Conservation (phyloP, 257 asterid species). For the Rehmannia glutinosa region DNA sequence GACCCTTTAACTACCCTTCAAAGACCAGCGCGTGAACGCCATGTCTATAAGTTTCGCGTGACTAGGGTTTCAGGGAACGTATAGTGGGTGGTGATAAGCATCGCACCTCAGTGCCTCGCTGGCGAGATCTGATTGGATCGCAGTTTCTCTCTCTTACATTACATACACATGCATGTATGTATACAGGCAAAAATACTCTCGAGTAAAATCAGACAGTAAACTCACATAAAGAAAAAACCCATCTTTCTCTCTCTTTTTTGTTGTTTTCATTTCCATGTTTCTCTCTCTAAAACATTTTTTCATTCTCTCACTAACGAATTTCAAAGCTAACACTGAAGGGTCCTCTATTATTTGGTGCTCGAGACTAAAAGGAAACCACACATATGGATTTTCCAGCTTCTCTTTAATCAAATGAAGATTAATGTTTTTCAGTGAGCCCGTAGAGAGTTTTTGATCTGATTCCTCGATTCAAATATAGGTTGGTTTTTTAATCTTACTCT, state of each 20-base stretch:
- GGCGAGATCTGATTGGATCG: constrained; percentile 29
- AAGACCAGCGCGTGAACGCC: constrained; percentile 21
- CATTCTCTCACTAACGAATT: constrained; percentile 21
- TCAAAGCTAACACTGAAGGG: constrained; percentile 38
- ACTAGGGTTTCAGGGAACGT: constrained; percentile 42
- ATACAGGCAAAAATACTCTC: neutral
- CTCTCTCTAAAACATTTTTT: constrained; percentile 37
- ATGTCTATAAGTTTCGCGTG: constrained; percentile 22
- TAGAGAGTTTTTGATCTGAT: constrained; percentile 25
- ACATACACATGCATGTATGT: constrained; percentile 9
- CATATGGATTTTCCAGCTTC: neutral
- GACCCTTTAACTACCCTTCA: constrained; percentile 13
- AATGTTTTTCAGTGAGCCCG: neutral
- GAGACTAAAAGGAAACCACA: neutral
- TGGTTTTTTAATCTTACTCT: neutral
- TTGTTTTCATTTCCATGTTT: constrained; percentile 9
- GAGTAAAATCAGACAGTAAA: constrained; percentile 23
- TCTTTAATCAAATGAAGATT: constrained; percentile 1
- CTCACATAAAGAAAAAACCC: constrained; percentile 1
- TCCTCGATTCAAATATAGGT: constrained; percentile 26
- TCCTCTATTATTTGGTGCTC: constrained; percentile 13
- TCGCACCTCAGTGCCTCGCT: constrained; percentile 28
- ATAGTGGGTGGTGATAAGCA: constrained; percentile 38
- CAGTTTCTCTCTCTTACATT: constrained; percentile 12
- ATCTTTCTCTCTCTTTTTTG: constrained; percentile 19